A percentile compares a stretch with the other conserved stretches of the same genome.
Evolutionary conservation across 441 rosid genomes (phyloP).

Genomic region (Cnidoscolus chayamansa): DNA sequence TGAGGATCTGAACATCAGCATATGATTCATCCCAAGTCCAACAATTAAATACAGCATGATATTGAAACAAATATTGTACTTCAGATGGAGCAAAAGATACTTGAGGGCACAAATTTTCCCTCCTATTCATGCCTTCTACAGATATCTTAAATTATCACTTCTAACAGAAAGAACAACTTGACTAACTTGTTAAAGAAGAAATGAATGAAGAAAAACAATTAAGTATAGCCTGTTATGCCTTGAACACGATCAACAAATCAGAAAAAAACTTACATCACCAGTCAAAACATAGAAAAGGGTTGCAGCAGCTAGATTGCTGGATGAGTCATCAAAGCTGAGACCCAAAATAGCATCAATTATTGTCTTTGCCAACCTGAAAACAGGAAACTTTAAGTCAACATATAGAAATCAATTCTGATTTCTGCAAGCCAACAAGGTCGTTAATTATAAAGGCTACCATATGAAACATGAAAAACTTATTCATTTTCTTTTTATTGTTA

Average conservation of each 20-base stretch:
- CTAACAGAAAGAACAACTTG: neutral
- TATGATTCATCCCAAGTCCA: neutral
- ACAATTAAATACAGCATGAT: neutral
- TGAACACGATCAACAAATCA: too few relatives aligned
- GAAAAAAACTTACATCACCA: conserved; percentile 59
- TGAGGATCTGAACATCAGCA: neutral
- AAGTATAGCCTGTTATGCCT: neutral
- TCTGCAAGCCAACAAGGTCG: neutral
- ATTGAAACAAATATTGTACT: neutral
- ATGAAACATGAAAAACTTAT: too few relatives aligned
- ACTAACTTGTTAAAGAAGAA: too few relatives aligned
- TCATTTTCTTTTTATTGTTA: too few relatives aligned
- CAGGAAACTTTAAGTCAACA: conserved; percentile 23
- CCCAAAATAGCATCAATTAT: conserved; percentile 74
- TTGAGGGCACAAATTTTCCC: neutral
- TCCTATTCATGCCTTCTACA: neutral
- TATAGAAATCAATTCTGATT: conserved; percentile 1
- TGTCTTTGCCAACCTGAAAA: conserved; percentile 72
- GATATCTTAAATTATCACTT: neutral
- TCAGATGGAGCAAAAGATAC: neutral
- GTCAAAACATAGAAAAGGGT: conserved; percentile 75
- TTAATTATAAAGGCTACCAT: neutral
- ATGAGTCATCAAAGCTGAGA: conserved; percentile 77
- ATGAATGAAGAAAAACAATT: neutral
- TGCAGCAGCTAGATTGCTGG: conserved; percentile 87